Conservation (phyloP, 2,329 filamentous ascomycete species). For the Aschersonia sp. region DNA sequence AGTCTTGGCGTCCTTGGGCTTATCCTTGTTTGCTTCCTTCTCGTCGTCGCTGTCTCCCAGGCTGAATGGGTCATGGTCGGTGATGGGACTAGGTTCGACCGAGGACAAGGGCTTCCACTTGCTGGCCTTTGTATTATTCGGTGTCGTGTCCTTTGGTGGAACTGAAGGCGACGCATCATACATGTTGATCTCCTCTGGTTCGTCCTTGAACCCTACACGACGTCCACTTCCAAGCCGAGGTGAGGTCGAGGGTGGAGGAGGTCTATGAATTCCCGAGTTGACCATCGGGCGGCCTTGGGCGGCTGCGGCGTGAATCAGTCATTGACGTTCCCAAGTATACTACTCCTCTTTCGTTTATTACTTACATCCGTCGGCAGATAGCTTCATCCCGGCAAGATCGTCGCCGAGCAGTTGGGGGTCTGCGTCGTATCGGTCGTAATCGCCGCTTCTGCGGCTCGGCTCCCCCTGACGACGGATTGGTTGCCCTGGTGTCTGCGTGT, state of each 20-base stretch:
- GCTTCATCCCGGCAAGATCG: constrained; percentile 64
- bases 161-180: constrained; percentile 51
- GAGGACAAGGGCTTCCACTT: constrained; percentile 94
- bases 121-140: constrained; percentile 52
- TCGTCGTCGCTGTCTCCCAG: constrained; percentile 93
- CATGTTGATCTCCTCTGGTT: constrained; percentile 64
- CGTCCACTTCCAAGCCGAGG: constrained; percentile 33
- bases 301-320: constrained; percentile 9
- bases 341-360: constrained; percentile 5
- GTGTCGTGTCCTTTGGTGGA: constrained; percentile 33
- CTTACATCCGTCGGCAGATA: constrained; percentile 49
- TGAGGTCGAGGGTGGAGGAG: constrained; percentile 38
- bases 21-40: constrained; percentile 37
- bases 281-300: constrained; percentile 23
- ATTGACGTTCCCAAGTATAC: neutral
- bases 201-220: constrained; percentile 43
- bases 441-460: constrained; percentile 57
- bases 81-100: constrained; percentile 66
- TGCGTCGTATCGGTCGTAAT: constrained; percentile 86
- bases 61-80: constrained; percentile 91
- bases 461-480: constrained; percentile 41
- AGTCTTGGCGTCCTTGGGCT: constrained; percentile 37
- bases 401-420: constrained; percentile 83
- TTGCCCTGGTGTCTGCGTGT: constrained; percentile 14
- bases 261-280: constrained; percentile 71